Evolutionary conservation across 148 eudicot species (phyloP).

Genomic region (Silene latifolia): DNA sequence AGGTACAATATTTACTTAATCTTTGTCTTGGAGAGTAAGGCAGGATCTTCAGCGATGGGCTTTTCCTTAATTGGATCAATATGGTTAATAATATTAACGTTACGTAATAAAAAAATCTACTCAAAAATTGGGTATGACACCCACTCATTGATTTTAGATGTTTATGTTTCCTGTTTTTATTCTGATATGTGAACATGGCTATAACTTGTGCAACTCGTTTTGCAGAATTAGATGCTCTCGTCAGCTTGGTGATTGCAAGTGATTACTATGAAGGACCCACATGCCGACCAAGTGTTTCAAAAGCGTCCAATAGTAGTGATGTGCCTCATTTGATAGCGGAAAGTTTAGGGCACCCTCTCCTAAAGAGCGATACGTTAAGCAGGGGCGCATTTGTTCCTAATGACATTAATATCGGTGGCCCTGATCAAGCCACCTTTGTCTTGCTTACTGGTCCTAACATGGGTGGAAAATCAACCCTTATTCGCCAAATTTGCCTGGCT

Average conservation of each 20-base stretch:
- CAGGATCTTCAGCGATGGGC: too few species aligned
- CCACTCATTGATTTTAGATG: conserved; percentile 2
- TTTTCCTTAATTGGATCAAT: too few species aligned
- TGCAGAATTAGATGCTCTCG: conserved; percentile 91
- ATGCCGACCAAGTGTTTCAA: conserved; percentile 66
- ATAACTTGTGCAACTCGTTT: conserved; percentile 14
- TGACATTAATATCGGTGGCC: conserved; percentile 75
- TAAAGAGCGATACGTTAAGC: conserved; percentile 73
- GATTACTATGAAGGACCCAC: conserved; percentile 85
- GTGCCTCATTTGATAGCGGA: conserved; percentile 60
- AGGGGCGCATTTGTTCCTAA: conserved; percentile 85
- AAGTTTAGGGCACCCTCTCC: conserved; percentile 84
- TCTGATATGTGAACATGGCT: conserved; percentile 14
- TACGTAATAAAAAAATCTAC: not conserved
- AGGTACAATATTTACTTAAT: too few species aligned
- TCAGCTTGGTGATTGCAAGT: conserved; percentile 82
- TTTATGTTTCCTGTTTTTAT: not conserved
- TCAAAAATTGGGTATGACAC: not conserved
- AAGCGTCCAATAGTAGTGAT: conserved; percentile 32
- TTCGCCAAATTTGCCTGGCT: conserved; percentile 97
- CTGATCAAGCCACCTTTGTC: conserved; percentile 62
- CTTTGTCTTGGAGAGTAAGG: too few species aligned
- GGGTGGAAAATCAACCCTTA: conserved; percentile 99
- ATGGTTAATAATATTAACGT: too few species aligned
- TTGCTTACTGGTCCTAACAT: conserved; percentile 98